Base-by-base conservation (phyloP, 164 flowering plant genomes). In the Annona cherimola region DNA sequence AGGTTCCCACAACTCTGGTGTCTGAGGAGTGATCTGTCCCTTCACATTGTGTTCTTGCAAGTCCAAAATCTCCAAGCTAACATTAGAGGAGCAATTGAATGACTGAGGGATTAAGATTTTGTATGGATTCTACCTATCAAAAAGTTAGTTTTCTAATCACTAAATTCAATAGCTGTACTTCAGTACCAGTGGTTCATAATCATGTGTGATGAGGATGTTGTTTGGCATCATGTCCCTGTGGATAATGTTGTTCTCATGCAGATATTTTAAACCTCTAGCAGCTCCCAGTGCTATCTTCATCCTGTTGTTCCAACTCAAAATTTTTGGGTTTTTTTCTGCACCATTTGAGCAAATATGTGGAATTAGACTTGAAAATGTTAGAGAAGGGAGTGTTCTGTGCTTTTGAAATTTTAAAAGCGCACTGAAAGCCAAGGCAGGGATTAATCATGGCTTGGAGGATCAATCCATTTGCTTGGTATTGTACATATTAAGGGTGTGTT, bases 51-150 rank as follows among this genome's bases (percentile, higher is more conserved):
- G 76, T 81, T 77, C 83, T 87, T 63, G 95, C 92, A 39, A 90
- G 87, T 42, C 92, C 92, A 72, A 90, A 90, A 77, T 88, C 95
- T 83, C 95, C 92, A 35, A 90, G 82, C 95, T 88, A 64, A 70
- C 63, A 41, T 71, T 50, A 50, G 44, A 71, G 45, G 46, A 64
- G 63, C 64, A 71, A 68, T 67, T 19, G 35, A 18, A 71, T 45
- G 9, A 71, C 44, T 9, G 9, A 61, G 41, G 18, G 44, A 54
- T 40, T 42, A 45, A 71, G 63, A 44, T 46, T 20, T 35, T 35
- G 59, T n/a, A 61, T 16, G 1, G 35, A 61, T 74, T 39, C 20
- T 45, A 19, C 42, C 35, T 26, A 50, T 50, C 11, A 9, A 50
- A 50, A 50, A 50, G 41, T 70, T 45, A 14, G 50, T 46, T 55